phyloP scores from a whole-genome alignment of 1,284 basidiomycete genomes.

The Caloboletus firmus region DNA sequence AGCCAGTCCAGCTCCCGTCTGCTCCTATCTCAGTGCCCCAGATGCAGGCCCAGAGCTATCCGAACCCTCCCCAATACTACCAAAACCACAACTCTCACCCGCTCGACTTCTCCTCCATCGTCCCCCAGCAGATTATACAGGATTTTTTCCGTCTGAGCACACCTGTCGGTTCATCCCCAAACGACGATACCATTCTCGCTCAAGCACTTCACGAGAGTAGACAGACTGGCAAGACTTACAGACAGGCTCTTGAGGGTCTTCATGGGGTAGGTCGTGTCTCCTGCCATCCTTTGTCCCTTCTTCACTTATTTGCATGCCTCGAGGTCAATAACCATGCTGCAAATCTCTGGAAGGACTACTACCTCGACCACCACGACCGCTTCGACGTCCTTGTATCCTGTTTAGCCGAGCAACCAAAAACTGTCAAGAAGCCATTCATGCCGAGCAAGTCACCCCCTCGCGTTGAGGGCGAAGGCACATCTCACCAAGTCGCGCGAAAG shows the following conservation, averaged over 20 bases:
- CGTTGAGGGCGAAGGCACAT: slow-evolving; percentile 9
- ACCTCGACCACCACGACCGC: slow-evolving; percentile 61
- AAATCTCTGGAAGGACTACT: slow-evolving; percentile 69
- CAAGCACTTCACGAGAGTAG: slow-evolving; percentile 41
- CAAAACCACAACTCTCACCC: slow-evolving; percentile 13
- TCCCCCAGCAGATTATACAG: slow-evolving; percentile 52
- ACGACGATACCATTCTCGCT: slow-evolving; percentile 56
- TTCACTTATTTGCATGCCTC: slow-evolving; percentile 23
- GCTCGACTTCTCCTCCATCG: slow-evolving; percentile 35
- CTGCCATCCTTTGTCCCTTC: background rate
- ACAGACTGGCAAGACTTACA: slow-evolving; percentile 39
- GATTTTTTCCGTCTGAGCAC: slow-evolving; percentile 52
- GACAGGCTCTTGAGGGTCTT: slow-evolving; percentile 43
- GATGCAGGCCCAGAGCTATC: slow-evolving; percentile 22
- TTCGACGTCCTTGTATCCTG: slow-evolving; percentile 50
- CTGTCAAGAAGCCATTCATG: slow-evolving; percentile 50
- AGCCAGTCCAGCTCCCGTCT: slow-evolving; percentile 18
- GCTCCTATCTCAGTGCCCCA: slow-evolving; percentile 16
- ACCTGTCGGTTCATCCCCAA: slow-evolving; percentile 49
- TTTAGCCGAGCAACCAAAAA: slow-evolving; percentile 35
- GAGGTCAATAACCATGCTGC: slow-evolving; percentile 48
- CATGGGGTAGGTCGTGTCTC: slow-evolving; percentile 39
- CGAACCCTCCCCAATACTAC: slow-evolving; percentile 21
- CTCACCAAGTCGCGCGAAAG: slow-evolving; percentile 32
- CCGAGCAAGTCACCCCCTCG: slow-evolving; percentile 26